Conservation (phyloP, 225 moss, liverwort and hornwort genomes). For the Pseudisothecium myosuroides region DNA sequence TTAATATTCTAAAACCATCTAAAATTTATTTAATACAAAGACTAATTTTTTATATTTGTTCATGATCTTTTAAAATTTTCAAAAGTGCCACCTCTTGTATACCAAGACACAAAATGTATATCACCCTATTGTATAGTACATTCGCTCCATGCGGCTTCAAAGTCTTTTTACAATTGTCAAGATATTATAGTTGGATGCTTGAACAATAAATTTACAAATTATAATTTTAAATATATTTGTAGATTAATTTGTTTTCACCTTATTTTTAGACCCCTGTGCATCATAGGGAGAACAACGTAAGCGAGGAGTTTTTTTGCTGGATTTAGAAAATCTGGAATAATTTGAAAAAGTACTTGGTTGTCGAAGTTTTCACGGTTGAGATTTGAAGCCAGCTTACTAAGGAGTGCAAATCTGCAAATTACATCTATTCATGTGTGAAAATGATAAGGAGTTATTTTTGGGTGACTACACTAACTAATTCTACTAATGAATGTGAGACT, state of each 20-base stretch:
- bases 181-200: too few species aligned
- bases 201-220: too few species aligned
- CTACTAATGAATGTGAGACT: background rate
- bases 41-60: background rate
- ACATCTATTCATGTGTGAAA: accelerated
- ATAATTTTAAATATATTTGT: too few species aligned
- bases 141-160: background rate
- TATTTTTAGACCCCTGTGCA: too few species aligned
- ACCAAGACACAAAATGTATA: background rate
- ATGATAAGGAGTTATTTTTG: background rate
- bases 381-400: too few species aligned
- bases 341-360: too few species aligned
- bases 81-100: background rate
- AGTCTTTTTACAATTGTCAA: background rate
- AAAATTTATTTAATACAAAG: background rate
- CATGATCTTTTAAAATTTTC: background rate
- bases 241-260: too few species aligned
- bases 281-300: too few species aligned
- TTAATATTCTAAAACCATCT: background rate
- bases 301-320: too few species aligned
- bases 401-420: too few species aligned
- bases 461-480: background rate
- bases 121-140: background rate
- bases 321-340: too few species aligned
- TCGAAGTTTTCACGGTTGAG: too few species aligned